Percentiles rank a stretch among this genome's conserved stretches.
phyloP scores from a whole-genome alignment of 108 stramenopile genomes.

The Cyclotella cryptica region DNA sequence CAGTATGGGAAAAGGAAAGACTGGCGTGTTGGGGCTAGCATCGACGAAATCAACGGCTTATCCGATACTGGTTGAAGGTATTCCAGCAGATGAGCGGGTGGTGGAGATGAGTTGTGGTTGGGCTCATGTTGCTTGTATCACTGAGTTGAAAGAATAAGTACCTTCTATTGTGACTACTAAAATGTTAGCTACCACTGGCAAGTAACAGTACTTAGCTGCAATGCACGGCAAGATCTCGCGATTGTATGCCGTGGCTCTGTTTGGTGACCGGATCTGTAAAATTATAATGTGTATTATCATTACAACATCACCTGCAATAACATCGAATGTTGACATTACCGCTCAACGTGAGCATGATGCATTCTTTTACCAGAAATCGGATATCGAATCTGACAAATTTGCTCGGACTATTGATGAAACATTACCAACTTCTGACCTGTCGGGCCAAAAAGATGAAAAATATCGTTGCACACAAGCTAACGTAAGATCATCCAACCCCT shows the following conservation, averaged over 20 bases:
- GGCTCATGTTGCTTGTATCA: slow-evolving; percentile 73
- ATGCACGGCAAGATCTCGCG: no score
- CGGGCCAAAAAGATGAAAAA: neutral
- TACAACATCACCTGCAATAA: neutral
- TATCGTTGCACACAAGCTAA: neutral
- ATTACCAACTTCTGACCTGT: slow-evolving; percentile 1
- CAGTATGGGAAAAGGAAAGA: slow-evolving; percentile 76
- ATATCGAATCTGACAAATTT: slow-evolving; percentile 15
- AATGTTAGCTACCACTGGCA: no score
- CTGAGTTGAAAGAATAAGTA: slow-evolving; percentile 16
- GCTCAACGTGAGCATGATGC: neutral
- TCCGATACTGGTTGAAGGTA: slow-evolving; percentile 67
- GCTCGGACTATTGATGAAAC: neutral
- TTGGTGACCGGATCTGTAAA: neutral
- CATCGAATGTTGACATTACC: neutral
- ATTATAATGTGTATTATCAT: neutral
- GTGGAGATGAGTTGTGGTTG: slow-evolving; percentile 69
- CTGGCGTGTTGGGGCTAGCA: slow-evolving; percentile 75
- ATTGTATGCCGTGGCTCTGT: no score
- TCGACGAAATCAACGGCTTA: slow-evolving; percentile 61
- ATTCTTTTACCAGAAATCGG: slow-evolving; percentile 13
- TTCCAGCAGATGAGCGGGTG: slow-evolving; percentile 55
- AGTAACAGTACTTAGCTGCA: no score
- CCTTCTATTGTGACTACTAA: no score
- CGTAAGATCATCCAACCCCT: neutral